These are phyloP conservation scores for Peronosclerospora sorghi DNA, from an alignment of 352 stramenopile genomes.

Conservation along the genomic window DNA sequence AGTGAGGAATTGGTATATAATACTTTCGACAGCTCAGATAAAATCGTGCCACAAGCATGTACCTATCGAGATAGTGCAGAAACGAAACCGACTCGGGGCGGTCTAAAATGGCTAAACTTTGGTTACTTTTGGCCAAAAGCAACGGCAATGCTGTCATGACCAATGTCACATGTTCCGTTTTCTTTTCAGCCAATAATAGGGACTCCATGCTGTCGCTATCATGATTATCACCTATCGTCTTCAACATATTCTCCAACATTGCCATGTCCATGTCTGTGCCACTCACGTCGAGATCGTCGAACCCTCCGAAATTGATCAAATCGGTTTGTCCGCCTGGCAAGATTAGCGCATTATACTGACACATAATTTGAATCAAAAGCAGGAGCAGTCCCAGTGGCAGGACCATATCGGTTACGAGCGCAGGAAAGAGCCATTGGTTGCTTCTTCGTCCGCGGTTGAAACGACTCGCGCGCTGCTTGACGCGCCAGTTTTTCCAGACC, in stretches of 20 bases:
- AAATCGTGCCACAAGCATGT: not conserved
- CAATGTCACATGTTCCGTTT: constrained; percentile 17
- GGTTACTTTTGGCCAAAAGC: constrained; percentile 36
- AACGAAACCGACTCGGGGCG: constrained; percentile 33
- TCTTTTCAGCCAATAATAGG: not conserved
- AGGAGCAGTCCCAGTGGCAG: constrained; percentile 48
- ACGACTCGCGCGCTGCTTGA: constrained; percentile 68
- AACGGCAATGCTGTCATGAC: constrained; percentile 48
- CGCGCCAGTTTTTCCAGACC: constrained; percentile 77
- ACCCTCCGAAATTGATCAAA: not conserved
- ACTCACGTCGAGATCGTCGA: too few relatives aligned
- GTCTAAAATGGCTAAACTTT: constrained; percentile 48
- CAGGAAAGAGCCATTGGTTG: constrained; percentile 48
- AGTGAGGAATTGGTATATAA: not conserved
- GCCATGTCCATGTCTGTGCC: not conserved
- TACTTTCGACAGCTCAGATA: too few relatives aligned
- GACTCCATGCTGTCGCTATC: not conserved
- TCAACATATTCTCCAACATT: not conserved
- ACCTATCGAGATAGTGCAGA: constrained; percentile 35
- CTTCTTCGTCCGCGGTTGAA: constrained; percentile 37
- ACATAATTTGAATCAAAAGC: constrained; percentile 45
- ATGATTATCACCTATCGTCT: not conserved
- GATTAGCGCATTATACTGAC: constrained; percentile 33
- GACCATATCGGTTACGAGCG: constrained; percentile 58
- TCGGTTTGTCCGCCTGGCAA: not conserved